Conservation (phyloP, 805 yeast genomes). For the Metschnikowia lachancei region DNA sequence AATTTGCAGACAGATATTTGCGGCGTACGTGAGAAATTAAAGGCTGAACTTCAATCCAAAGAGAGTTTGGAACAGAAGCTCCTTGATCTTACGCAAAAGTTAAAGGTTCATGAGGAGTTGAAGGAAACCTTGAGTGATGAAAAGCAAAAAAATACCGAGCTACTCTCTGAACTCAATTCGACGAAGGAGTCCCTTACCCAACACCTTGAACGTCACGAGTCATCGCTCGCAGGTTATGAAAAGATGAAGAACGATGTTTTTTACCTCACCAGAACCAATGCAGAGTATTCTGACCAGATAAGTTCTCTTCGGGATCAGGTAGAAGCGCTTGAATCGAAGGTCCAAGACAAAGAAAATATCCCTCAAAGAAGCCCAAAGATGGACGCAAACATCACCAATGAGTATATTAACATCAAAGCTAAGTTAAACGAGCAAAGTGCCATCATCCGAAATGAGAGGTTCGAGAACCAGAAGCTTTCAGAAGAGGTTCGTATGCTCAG, state of each 20-base stretch:
- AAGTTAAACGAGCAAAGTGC: constrained; percentile 54
- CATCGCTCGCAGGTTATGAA: constrained; percentile 10
- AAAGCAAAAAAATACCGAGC: background rate
- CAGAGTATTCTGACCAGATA: constrained; percentile 30
- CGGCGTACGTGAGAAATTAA: background rate
- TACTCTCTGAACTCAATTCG: constrained; percentile 2
- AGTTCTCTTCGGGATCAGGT: constrained; percentile 25
- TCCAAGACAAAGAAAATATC: constrained; percentile 37
- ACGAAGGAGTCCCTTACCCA: constrained; percentile 8
- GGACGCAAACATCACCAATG: constrained; percentile 36
- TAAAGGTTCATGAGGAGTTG: background rate
- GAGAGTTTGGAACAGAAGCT: constrained; percentile 1
- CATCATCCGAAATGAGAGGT: constrained; percentile 45
- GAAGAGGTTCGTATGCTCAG: constrained; percentile 61
- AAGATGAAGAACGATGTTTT: constrained; percentile 27
- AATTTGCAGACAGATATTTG: constrained; percentile 5
- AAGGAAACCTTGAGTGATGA: constrained; percentile 5
- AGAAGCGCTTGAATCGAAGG: constrained; percentile 21
- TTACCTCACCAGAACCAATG: constrained; percentile 21
- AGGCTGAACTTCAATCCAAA: background rate
- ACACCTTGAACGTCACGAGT: constrained; percentile 10
- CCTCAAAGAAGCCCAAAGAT: constrained; percentile 25
- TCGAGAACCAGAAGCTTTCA: constrained; percentile 44
- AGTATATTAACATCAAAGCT: constrained; percentile 47
- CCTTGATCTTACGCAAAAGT: background rate